phyloP scores from a whole-genome alignment of 2,329 filamentous ascomycete genomes.

The Xylaria sp. region DNA sequence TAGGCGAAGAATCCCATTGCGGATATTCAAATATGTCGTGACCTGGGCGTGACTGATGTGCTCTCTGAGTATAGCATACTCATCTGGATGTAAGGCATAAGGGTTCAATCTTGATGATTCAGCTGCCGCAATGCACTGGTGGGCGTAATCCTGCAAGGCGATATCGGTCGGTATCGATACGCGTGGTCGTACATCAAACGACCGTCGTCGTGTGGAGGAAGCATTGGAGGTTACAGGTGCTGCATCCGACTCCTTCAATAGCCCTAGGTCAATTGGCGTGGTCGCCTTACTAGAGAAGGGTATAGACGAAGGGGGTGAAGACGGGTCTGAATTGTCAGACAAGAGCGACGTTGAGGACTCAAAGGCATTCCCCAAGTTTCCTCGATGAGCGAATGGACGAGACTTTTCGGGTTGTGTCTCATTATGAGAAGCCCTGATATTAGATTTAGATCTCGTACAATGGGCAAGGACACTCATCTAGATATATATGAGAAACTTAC shows the following conservation, averaged over 20 bases:
- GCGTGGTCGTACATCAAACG: constrained; percentile 74
- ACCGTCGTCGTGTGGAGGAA: constrained; percentile 47
- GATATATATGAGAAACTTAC: constrained; percentile 45
- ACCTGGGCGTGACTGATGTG: constrained; percentile 90
- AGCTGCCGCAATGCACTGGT: constrained; percentile 89
- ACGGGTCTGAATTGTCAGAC: constrained; percentile 67
- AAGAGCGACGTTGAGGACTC: constrained; percentile 64
- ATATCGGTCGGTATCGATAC: constrained; percentile 86
- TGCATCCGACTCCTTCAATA: constrained; percentile 48
- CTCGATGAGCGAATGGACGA: constrained; percentile 22
- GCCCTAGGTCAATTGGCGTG: constrained; percentile 64
- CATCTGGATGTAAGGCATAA: constrained; percentile 85
- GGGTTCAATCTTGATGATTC: constrained; percentile 90
- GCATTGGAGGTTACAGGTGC: constrained; percentile 35
- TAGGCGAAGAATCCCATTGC: constrained; percentile 90
- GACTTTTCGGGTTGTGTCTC: constrained; percentile 34
- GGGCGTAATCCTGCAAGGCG: constrained; percentile 81
- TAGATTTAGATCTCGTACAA: constrained; percentile 40
- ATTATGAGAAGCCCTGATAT: constrained; percentile 47
- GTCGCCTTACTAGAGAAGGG: constrained; percentile 70
- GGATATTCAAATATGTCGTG: constrained; percentile 94
- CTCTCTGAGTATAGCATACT: constrained; percentile 82
- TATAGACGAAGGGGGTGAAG: constrained; percentile 62
- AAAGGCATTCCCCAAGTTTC: constrained; percentile 49
- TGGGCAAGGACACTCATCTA: constrained; percentile 18